phyloP scores from a whole-genome alignment of 2,329 filamentous ascomycete species.

The Colletotrichum siamense region DNA sequence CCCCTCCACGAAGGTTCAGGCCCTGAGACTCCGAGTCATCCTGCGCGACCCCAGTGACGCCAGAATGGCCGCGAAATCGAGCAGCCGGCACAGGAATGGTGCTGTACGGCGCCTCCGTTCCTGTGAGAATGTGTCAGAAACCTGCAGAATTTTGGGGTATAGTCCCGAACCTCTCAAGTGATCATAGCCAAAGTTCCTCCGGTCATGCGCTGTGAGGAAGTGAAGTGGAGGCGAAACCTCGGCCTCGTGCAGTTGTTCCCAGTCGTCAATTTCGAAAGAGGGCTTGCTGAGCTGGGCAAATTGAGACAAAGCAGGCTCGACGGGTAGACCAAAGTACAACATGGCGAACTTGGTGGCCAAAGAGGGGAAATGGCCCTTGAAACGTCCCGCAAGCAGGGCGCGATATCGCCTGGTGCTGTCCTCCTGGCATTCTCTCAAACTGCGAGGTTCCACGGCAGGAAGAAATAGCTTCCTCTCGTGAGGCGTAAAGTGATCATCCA shows the following conservation, averaged over 20 bases:
- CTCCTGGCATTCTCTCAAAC: constrained; percentile 36
- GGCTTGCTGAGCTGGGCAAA: constrained; percentile 28
- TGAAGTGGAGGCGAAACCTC: constrained; percentile 33
- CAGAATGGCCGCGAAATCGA: neutral
- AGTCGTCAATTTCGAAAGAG: constrained; percentile 25
- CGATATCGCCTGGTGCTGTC: constrained; percentile 34
- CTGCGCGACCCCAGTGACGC: neutral
- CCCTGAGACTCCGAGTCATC: neutral
- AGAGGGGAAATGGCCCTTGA: constrained; percentile 30
- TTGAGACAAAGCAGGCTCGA: constrained; percentile 39
- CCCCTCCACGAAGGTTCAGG: constrained; percentile 17
- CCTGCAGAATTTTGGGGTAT: neutral
- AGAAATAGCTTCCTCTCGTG: constrained; percentile 38
- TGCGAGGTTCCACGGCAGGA: constrained; percentile 27
- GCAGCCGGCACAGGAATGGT: constrained; percentile 12
- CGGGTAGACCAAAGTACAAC: constrained; percentile 52
- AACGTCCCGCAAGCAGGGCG: constrained; percentile 33
- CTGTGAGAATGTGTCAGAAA: neutral
- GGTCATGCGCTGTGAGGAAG: constrained; percentile 34
- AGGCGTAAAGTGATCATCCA: constrained; percentile 36
- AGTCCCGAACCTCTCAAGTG: constrained; percentile 4
- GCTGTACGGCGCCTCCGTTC: constrained; percentile 20
- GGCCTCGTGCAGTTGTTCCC: constrained; percentile 24
- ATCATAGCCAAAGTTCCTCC: constrained; percentile 34
- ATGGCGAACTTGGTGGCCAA: constrained; percentile 49